Conservation (phyloP, 2,329 filamentous ascomycete genomes). For the Exophiala calicioides region DNA sequence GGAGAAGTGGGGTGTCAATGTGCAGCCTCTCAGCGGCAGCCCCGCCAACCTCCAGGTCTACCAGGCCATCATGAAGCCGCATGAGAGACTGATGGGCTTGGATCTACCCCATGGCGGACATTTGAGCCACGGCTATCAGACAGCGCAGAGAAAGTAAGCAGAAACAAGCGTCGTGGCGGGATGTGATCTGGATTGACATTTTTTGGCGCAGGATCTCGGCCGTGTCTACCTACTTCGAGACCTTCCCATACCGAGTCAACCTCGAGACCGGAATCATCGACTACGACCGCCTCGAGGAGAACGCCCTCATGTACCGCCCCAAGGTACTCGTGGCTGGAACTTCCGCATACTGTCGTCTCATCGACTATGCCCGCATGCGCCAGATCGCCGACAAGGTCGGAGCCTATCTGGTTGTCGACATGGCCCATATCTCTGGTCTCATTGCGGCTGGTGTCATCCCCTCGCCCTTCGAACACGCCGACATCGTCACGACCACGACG, state of each 20-base stretch:
- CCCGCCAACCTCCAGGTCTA: slow-evolving; percentile 81
- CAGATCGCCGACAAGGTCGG: slow-evolving; percentile 91
- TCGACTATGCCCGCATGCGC: slow-evolving; percentile 95
- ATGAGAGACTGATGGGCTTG: slow-evolving; percentile 95
- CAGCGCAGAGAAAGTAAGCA: slow-evolving; percentile 74
- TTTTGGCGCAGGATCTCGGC: slow-evolving; percentile 68
- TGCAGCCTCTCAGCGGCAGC: slow-evolving; percentile 80
- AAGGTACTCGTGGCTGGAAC: slow-evolving; percentile 96
- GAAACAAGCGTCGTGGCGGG: neutral
- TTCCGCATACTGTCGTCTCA: slow-evolving; percentile 95
- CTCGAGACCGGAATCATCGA: slow-evolving; percentile 87
- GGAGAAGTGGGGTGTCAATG: slow-evolving; percentile 94
- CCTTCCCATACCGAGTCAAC: slow-evolving; percentile 86
- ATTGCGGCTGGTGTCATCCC: slow-evolving; percentile 92
- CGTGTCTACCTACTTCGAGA: slow-evolving; percentile 99
- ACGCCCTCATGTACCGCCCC: slow-evolving; percentile 87
- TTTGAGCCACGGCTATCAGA: slow-evolving; percentile 97
- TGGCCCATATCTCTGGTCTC: slow-evolving; percentile 97
- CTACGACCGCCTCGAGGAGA: slow-evolving; percentile 88
- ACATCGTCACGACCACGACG: slow-evolving; percentile 97
- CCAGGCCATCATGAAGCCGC: slow-evolving; percentile 90
- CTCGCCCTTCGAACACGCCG: slow-evolving; percentile 86
- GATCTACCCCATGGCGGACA: slow-evolving; percentile 94
- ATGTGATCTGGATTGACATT: slow-evolving; percentile 1
- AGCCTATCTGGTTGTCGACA: slow-evolving; percentile 93